These are phyloP conservation scores for Phascolomyces articulosus DNA, from an alignment of 371 early-diverging fungal genomes.

Conservation along the genomic window DNA sequence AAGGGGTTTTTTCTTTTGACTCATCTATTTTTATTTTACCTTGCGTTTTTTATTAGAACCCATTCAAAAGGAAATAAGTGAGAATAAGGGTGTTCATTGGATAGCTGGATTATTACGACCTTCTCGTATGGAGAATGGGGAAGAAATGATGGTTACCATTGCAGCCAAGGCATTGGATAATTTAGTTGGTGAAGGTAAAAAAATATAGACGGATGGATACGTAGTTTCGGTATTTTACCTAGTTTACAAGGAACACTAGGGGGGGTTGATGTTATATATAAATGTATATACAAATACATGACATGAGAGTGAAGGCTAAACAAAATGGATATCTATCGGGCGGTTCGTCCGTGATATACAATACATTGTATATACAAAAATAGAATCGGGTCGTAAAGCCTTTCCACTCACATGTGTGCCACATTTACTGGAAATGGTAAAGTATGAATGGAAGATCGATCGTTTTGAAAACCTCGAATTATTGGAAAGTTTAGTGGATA, in stretches of 20 bases:
- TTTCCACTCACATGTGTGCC: constrained; percentile 13
- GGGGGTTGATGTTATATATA: too few relatives aligned
- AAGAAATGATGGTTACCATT: constrained; percentile 38
- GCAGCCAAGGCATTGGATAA: constrained; percentile 38
- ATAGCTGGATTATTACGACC: constrained; percentile 42
- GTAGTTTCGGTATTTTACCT: too few relatives aligned
- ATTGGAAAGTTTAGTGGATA: constrained; percentile 33
- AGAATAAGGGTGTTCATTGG: constrained; percentile 32
- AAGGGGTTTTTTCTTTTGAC: not conserved
- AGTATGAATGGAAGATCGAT: constrained; percentile 29
- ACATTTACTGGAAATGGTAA: constrained; percentile 27
- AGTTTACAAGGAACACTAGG: too few relatives aligned
- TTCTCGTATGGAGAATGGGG: constrained; percentile 36
- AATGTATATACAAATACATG: too few relatives aligned
- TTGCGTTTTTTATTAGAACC: not conserved
- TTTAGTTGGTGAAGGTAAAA: constrained; percentile 34
- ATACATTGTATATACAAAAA: too few relatives aligned
- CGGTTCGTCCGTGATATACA: too few relatives aligned
- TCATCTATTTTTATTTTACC: not conserved
- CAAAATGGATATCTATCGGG: too few relatives aligned
- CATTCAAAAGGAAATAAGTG: not conserved
- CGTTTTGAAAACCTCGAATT: constrained; percentile 33
- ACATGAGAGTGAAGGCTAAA: too few relatives aligned
- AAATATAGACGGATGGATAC: not conserved
- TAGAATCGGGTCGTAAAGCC: constrained; percentile 18